Conservation (phyloP, 257 asterid genomes). For the Handroanthus guayacan region DNA sequence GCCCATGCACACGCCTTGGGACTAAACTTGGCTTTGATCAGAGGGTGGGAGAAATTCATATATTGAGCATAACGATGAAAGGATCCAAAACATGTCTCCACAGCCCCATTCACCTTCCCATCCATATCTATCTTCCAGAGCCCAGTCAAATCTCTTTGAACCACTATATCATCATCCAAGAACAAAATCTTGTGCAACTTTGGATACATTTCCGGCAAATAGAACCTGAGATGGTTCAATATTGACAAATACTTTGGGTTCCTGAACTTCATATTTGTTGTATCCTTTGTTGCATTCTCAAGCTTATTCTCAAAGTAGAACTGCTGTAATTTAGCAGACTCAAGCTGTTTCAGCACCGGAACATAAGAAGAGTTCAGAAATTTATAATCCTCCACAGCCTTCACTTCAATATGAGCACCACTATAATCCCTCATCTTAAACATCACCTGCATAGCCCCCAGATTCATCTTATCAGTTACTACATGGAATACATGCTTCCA, state of each 20-base stretch:
- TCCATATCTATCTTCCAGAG: constrained; percentile 79
- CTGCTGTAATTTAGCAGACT: constrained; percentile 70
- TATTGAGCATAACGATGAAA: constrained; percentile 83
- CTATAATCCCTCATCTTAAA: constrained; percentile 70
- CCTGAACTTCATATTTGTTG: constrained; percentile 82
- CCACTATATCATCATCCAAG: constrained; percentile 84
- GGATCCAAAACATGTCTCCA: constrained; percentile 83
- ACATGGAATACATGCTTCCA: constrained; percentile 82
- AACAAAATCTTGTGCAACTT: constrained; percentile 76
- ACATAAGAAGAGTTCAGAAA: constrained; percentile 78
- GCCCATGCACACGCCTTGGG: constrained; percentile 95
- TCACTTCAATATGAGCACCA: constrained; percentile 80
- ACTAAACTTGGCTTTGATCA: constrained; percentile 68
- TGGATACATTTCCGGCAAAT: constrained; percentile 83
- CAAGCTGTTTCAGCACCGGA: constrained; percentile 78
- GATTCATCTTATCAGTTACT: constrained; percentile 82
- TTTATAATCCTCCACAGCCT: constrained; percentile 79
- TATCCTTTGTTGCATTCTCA: constrained; percentile 81
- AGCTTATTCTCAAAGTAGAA: constrained; percentile 76
- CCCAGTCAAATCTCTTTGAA: constrained; percentile 77
- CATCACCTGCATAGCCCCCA: constrained; percentile 85
- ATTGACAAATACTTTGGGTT: constrained; percentile 80
- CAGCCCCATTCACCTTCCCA: constrained; percentile 87
- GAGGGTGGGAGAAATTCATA: constrained; percentile 81
- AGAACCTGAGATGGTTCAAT: constrained; percentile 78